phyloP scores from a whole-genome alignment of 2,329 filamentous ascomycete species.

The Aspergillus awamori region DNA sequence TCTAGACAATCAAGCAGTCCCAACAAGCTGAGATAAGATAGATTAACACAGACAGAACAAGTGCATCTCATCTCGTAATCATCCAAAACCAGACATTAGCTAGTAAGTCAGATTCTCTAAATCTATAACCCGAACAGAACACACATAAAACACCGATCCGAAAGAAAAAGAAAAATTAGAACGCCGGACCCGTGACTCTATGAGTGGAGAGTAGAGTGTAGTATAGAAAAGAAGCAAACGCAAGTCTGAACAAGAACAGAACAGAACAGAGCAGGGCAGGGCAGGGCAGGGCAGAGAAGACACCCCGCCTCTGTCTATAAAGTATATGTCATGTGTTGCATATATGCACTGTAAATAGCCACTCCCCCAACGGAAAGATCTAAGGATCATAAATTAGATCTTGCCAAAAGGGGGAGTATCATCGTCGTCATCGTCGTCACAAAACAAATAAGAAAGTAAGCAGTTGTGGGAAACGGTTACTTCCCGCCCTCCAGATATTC shows the following conservation, averaged over 20 bases:
- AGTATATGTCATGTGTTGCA: neutral
- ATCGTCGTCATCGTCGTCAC: neutral
- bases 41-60: neutral
- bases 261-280: neutral
- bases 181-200: neutral
- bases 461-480: neutral
- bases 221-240: neutral
- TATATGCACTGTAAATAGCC: too few relatives aligned
- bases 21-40: too few relatives aligned
- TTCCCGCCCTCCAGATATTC: slow-evolving; percentile 55
- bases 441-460: neutral
- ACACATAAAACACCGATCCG: neutral
- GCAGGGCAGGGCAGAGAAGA: too few relatives aligned
- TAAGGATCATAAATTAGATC: neutral
- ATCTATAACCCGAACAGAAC: neutral
- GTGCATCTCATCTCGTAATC: neutral
- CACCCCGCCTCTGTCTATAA: neutral
- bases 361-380: neutral
- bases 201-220: neutral
- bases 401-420: neutral
- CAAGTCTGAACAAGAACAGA: neutral
- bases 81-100: neutral
- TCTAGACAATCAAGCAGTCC: too few relatives aligned
- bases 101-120: neutral
- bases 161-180: neutral